Conservation (phyloP, 768 basidiomycete genomes). For the Phanerochaete carnosa region DNA sequence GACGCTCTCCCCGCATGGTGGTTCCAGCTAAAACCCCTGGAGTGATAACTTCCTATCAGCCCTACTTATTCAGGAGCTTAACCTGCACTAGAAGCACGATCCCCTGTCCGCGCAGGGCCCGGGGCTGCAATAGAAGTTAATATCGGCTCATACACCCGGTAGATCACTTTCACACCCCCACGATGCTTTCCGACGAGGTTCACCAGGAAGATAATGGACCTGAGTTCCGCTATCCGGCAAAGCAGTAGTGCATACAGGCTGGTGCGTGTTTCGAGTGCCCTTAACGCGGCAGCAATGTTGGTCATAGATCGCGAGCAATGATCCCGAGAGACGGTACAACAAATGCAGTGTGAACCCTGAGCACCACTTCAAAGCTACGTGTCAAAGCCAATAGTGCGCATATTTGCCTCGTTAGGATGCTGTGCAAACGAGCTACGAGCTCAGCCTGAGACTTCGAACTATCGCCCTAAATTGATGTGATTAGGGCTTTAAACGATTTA, state of each 20-base stretch:
- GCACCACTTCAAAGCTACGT: background rate
- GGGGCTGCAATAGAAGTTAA: background rate
- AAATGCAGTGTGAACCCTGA: background rate
- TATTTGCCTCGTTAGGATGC: background rate
- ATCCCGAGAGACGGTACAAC: background rate
- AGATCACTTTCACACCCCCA: slow-evolving; percentile 1
- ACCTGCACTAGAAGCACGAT: background rate
- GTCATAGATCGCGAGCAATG: background rate
- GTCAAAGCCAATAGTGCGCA: background rate
- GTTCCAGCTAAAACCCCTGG: background rate
- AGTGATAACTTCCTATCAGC: background rate
- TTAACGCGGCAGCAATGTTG: background rate
- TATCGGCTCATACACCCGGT: background rate
- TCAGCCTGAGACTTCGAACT: too few species aligned
- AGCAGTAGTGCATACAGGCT: background rate
- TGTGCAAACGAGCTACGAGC: background rate
- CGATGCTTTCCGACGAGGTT: background rate
- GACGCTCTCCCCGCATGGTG: background rate
- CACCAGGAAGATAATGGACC: background rate
- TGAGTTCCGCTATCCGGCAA: background rate
- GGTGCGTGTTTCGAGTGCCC: background rate
- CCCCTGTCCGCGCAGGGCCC: background rate
- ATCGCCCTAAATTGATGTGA: too few species aligned
- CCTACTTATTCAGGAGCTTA: background rate
- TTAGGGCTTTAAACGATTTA: too few species aligned